Conservation (phyloP, 2,329 filamentous ascomycete genomes). For the Thielaviopsis euricoi region DNA sequence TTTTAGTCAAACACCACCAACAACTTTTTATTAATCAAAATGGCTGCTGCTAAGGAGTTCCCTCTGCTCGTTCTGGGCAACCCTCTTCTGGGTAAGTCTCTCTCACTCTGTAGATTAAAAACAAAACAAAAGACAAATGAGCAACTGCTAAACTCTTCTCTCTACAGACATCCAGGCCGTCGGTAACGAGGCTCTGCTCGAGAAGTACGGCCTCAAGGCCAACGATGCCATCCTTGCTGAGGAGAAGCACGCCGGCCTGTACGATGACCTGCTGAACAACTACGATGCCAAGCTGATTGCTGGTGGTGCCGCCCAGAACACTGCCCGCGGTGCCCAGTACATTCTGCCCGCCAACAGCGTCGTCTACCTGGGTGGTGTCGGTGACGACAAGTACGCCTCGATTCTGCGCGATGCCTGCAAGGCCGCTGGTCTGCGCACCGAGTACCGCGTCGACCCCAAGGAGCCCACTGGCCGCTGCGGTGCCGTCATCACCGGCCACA, state of each 20-base stretch:
- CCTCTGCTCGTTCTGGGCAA: constrained; percentile 91
- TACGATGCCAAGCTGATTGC: constrained; percentile 88
- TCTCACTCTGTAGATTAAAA: not conserved
- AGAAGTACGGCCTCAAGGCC: constrained; percentile 85
- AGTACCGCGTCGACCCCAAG: constrained; percentile 81
- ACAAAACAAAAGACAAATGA: not conserved
- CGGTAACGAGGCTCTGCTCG: constrained; percentile 68
- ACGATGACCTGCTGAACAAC: constrained; percentile 86
- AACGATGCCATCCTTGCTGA: constrained; percentile 97
- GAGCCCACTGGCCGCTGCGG: constrained; percentile 84
- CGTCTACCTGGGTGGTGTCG: constrained; percentile 85
- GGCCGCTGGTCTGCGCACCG: constrained; percentile 75
- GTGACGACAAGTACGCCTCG: constrained; percentile 88
- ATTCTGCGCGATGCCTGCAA: constrained; percentile 74
- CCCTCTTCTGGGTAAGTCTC: constrained; percentile 66
- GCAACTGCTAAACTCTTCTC: constrained; percentile 5
- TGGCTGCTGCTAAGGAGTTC: constrained; percentile 66
- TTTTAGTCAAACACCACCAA: not conserved
- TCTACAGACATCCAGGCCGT: constrained; percentile 69
- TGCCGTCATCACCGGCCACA: constrained; percentile 90
- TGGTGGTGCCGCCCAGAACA: constrained; percentile 94
- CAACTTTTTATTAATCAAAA: constrained; percentile 24
- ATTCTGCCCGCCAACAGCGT: constrained; percentile 79
- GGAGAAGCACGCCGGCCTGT: constrained; percentile 75
- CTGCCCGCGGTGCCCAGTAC: constrained; percentile 90